These are phyloP conservation scores for Globisporangium megalacanthum DNA, from an alignment of 352 stramenopile genomes.

Conservation along the genomic window DNA sequence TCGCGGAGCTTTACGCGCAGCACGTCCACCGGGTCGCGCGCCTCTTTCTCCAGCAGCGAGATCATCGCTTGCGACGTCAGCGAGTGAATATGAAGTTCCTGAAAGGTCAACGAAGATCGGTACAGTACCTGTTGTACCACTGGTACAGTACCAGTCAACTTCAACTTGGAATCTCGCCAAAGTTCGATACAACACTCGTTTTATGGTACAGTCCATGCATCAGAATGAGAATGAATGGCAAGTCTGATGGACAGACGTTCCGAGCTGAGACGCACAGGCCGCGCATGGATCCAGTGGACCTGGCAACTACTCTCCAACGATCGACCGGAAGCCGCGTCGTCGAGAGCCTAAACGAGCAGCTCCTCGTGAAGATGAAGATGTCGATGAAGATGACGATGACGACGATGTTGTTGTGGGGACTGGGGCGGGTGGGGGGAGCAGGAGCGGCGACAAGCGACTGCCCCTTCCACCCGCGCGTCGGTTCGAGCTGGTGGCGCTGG, in stretches of 20 bases:
- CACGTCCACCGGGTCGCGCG: constrained; percentile 76
- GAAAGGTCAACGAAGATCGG: neutral
- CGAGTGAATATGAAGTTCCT: neutral
- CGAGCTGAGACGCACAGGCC: neutral
- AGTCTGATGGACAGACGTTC: too few relatives aligned
- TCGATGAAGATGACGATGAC: neutral
- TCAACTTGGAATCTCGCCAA: too few relatives aligned
- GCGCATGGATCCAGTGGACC: neutral
- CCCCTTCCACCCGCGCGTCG: neutral
- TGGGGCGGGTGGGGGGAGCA: neutral
- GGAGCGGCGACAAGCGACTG: neutral
- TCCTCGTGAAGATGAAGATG: neutral
- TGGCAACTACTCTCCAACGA: too few relatives aligned
- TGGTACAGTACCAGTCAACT: too few relatives aligned
- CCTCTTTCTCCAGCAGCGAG: constrained; percentile 80
- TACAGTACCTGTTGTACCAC: neutral
- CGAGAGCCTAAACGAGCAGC: neutral
- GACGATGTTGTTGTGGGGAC: neutral
- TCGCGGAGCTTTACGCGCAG: constrained; percentile 80
- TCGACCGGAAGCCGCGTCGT: neutral
- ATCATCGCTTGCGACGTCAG: constrained; percentile 30
- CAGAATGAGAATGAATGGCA: too few relatives aligned
- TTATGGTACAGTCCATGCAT: too few relatives aligned
- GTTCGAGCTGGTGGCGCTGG: neutral
- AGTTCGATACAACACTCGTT: too few relatives aligned